These are phyloP conservation scores for Nemania bipapillata DNA, from an alignment of 2,329 filamentous ascomycete genomes.

Conservation along the genomic window DNA sequence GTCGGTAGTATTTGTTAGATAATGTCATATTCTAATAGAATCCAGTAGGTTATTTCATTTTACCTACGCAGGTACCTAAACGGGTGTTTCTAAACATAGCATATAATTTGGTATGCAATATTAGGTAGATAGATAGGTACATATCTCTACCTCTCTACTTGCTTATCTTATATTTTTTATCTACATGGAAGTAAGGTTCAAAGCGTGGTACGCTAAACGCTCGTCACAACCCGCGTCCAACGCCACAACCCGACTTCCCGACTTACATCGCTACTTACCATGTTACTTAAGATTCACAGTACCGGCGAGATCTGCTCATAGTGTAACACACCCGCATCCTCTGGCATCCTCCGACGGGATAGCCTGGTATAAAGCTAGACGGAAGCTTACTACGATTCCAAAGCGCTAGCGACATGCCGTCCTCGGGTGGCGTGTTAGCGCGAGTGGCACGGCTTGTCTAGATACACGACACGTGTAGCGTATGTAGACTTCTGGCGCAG, in stretches of 20 bases:
- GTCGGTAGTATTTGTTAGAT: too few relatives aligned
- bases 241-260: background rate
- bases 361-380: background rate
- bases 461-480: background rate
- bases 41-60: too few relatives aligned
- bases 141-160: too few relatives aligned
- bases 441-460: background rate
- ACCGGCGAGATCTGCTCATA: background rate
- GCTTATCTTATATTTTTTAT: too few relatives aligned
- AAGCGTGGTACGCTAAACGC: background rate
- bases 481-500: background rate
- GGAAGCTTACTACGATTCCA: background rate
- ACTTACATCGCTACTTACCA: background rate
- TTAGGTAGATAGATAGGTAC: too few relatives aligned
- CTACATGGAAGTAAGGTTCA: background rate
- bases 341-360: background rate
- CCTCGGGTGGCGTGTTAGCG: background rate
- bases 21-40: too few relatives aligned
- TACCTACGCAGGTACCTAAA: too few relatives aligned
- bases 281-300: background rate
- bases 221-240: background rate
- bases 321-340: background rate
- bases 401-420: background rate
- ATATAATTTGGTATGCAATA: too few relatives aligned
- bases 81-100: background rate